Percentiles rank a stretch among this genome's conserved stretches.
phyloP scores from a whole-genome alignment of 805 yeast species.

The Scheffersomyces lignosus region DNA sequence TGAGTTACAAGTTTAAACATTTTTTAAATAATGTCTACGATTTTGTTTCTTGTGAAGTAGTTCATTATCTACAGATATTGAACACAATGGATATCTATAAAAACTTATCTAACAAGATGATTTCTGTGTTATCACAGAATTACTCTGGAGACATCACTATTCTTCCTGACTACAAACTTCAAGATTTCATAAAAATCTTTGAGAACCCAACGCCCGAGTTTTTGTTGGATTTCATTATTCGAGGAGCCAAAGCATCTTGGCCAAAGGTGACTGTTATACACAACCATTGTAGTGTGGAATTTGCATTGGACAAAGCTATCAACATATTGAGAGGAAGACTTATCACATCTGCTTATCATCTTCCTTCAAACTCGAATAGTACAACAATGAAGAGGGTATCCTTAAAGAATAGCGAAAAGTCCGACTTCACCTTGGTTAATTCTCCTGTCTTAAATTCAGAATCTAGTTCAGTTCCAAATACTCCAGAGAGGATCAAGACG shows the following conservation, averaged over 20 bases:
- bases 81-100: conserved; percentile 77
- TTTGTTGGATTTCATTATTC: conserved; percentile 61
- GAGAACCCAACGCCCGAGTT: conserved; percentile 82
- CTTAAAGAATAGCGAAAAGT: conserved; percentile 1
- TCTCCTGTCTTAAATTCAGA: conserved; percentile 20
- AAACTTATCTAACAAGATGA: conserved; percentile 68
- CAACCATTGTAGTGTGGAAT: conserved; percentile 89
- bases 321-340: conserved; percentile 62
- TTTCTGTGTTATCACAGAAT: conserved; percentile 77
- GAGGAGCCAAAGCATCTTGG: conserved; percentile 95
- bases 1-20: conserved; percentile 54
- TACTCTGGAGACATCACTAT: conserved; percentile 95
- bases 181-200: conserved; percentile 63
- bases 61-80: conserved; percentile 72
- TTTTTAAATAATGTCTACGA: conserved; percentile 55
- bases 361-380: too few species aligned
- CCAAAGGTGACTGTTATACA: conserved; percentile 82
- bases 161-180: conserved; percentile 66
- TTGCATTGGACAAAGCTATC: conserved; percentile 80
- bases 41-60: conserved; percentile 64
- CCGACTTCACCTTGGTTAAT: conserved; percentile 13
- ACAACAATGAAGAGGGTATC: conserved; percentile 8
- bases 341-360: conserved; percentile 40
- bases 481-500: conserved; percentile 22
- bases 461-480: conserved; percentile 6